These are phyloP conservation scores for Fraxinus angustifolia DNA, from an alignment of 305 asterid genomes.

Conservation along the genomic window DNA sequence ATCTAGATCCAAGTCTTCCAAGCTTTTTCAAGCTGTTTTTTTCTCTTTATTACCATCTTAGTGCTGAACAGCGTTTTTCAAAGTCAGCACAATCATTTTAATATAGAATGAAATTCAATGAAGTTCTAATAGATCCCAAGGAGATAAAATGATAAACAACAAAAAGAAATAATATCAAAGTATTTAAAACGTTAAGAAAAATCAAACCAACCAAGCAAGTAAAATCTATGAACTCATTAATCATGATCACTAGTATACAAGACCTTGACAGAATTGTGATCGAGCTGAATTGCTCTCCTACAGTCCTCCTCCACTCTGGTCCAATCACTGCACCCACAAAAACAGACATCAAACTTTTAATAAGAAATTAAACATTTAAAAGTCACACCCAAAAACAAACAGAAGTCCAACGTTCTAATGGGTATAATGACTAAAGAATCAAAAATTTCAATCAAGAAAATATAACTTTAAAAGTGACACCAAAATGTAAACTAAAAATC, in stretches of 20 bases:
- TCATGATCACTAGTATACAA: neutral
- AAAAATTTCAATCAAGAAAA: neutral
- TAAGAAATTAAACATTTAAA: neutral
- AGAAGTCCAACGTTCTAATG: neutral
- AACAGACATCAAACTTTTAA: neutral
- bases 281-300: conserved; percentile 75
- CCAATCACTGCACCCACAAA: conserved; percentile 61
- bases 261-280: conserved; percentile 70
- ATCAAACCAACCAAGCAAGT: neutral
- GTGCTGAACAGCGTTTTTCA: neutral
- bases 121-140: neutral
- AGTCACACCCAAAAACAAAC: neutral
- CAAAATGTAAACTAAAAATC: neutral
- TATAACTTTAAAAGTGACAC: neutral
- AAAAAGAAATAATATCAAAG: neutral
- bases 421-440: neutral
- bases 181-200: neutral
- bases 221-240: neutral
- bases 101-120: neutral
- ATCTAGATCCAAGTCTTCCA: neutral
- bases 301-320: conserved; percentile 83
- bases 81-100: neutral
- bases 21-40: neutral
- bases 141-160: neutral
- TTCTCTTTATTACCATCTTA: neutral